Percentiles rank a stretch among this genome's conserved stretches.
Conservation (phyloP, 2,329 filamentous ascomycete species). For the Ceratocystiopsis brevicomis region DNA sequence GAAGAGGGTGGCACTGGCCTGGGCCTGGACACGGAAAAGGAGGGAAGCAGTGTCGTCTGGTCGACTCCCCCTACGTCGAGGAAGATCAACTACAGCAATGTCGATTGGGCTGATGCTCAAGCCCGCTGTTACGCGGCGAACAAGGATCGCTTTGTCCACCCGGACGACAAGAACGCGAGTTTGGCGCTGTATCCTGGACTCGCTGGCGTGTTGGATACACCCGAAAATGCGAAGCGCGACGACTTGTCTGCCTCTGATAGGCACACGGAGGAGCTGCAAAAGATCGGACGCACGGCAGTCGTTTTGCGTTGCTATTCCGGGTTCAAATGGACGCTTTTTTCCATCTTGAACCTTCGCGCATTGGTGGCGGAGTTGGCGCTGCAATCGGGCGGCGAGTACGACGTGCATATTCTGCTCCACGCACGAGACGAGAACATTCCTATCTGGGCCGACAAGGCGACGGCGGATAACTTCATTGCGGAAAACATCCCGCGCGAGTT, state of each 20-base stretch:
- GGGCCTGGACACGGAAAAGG: conserved; percentile 50
- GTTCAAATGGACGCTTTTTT: conserved; percentile 60
- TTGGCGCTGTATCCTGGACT: too few species aligned
- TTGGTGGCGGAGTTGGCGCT: conserved; percentile 63
- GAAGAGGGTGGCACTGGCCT: conserved; percentile 53
- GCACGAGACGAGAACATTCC: conserved; percentile 62
- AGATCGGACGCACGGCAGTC: conserved; percentile 47
- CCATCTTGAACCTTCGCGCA: conserved; percentile 63
- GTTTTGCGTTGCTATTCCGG: conserved; percentile 66
- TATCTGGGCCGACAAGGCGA: conserved; percentile 63
- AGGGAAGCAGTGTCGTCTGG: conserved; percentile 46
- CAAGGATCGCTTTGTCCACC: conserved; percentile 33
- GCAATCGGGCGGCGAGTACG: conserved; percentile 63
- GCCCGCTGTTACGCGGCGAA: conserved; percentile 39
- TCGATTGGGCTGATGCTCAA: conserved; percentile 38
- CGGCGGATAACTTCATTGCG: conserved; percentile 52
- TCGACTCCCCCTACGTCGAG: conserved; percentile 20
- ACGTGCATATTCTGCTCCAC: conserved; percentile 67
- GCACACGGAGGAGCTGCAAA: conserved; percentile 13
- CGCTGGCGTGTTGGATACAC: not conserved
- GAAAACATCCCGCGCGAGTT: conserved; percentile 55
- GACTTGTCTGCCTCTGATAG: not conserved
- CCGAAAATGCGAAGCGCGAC: not conserved
- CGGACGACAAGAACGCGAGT: not conserved
- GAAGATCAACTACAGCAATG: conserved; percentile 34